These are phyloP conservation scores for Trichophyton benhamiae DNA, from an alignment of 2,329 filamentous ascomycete species.

Conservation along the genomic window DNA sequence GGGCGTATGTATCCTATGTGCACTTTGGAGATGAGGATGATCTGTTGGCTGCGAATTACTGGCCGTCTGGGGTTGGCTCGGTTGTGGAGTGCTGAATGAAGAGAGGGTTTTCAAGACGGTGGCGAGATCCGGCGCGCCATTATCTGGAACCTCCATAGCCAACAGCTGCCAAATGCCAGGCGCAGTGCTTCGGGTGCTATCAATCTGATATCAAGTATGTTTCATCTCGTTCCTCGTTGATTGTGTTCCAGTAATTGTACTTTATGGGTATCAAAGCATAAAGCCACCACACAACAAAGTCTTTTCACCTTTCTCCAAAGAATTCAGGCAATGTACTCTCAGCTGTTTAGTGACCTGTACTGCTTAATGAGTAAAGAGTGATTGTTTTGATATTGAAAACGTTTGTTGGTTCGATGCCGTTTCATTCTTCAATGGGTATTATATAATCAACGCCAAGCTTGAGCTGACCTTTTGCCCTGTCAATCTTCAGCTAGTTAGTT, in stretches of 20 bases:
- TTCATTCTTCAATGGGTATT: background rate
- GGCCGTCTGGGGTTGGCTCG: background rate
- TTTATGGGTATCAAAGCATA: background rate
- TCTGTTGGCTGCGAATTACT: background rate
- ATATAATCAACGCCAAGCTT: background rate
- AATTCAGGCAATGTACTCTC: background rate
- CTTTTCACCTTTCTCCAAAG: background rate
- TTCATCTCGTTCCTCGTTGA: background rate
- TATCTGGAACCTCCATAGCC: background rate
- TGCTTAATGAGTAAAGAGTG: background rate
- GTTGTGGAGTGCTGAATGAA: conserved; percentile 20
- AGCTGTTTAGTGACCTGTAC: background rate
- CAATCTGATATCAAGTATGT: background rate
- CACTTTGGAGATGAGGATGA: background rate
- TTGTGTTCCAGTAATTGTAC: background rate
- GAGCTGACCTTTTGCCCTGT: background rate
- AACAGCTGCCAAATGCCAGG: background rate
- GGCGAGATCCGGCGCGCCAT: conserved; percentile 27
- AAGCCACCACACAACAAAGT: background rate
- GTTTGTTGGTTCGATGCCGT: background rate
- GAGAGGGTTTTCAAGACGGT: conserved; percentile 33
- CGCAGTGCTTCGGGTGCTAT: background rate
- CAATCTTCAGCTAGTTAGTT: background rate
- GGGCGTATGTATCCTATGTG: background rate
- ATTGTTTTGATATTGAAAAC: too few species aligned